Evolutionary conservation across 768 basidiomycete species (phyloP).

Genomic region (Heimioporus sp.): DNA sequence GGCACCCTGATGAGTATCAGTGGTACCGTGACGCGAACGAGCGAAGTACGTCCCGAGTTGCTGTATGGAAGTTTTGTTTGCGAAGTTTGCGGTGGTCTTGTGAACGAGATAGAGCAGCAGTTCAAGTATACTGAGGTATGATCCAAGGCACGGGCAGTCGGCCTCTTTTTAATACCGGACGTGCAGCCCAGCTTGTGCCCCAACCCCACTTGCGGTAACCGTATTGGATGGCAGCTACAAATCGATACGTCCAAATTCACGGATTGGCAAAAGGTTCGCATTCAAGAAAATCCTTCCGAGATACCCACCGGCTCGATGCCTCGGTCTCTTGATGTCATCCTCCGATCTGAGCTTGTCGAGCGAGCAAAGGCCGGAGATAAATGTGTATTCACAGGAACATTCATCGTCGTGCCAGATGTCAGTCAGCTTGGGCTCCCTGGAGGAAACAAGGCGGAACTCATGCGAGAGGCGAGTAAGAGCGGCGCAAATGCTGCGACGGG

Average conservation of each 20-base stretch:
- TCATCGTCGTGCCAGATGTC: constrained; percentile 98
- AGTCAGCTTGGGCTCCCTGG: constrained; percentile 94
- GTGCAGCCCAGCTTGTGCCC: constrained; percentile 87
- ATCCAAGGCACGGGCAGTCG: background rate
- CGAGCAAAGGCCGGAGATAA: constrained; percentile 99
- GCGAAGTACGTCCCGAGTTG: constrained; percentile 94
- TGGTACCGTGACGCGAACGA: constrained; percentile 96
- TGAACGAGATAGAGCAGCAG: constrained; percentile 96
- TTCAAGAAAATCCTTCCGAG: constrained; percentile 98
- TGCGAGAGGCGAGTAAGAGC: constrained; percentile 75
- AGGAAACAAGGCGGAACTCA: constrained; percentile 87
- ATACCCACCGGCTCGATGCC: constrained; percentile 99
- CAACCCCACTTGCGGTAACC: constrained; percentile 91
- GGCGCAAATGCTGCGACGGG: constrained; percentile 59
- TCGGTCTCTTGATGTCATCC: constrained; percentile 91
- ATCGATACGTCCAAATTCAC: constrained; percentile 96
- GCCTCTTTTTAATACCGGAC: constrained; percentile 7
- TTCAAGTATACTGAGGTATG: constrained; percentile 98
- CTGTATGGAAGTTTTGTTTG: constrained; percentile 93
- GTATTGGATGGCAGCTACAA: constrained; percentile 87
- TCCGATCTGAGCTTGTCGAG: constrained; percentile 94
- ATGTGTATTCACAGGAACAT: constrained; percentile 95
- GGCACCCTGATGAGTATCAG: constrained; percentile 94
- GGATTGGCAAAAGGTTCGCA: constrained; percentile 99
- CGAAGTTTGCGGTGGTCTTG: constrained; percentile 79